Conservation (phyloP, 2,329 filamentous ascomycete genomes). For the Beauveria australis region DNA sequence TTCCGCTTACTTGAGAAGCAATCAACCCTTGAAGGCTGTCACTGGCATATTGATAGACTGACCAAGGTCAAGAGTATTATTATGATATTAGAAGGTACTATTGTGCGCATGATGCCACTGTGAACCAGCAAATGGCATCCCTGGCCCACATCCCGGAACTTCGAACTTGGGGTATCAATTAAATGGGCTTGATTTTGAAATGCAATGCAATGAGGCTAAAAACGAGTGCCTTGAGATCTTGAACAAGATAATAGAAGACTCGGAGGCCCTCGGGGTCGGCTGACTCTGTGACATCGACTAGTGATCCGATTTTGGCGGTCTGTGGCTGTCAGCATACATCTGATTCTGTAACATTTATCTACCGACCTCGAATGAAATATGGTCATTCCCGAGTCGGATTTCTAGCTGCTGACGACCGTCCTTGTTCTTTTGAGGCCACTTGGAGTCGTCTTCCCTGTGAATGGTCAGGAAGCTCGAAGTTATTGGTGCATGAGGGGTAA, state of each 20-base stretch:
- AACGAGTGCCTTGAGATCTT: conserved; percentile 91
- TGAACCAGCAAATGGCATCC: not conserved
- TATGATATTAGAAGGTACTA: not conserved
- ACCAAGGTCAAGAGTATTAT: not conserved
- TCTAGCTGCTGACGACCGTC: conserved; percentile 95
- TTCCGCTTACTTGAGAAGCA: not conserved
- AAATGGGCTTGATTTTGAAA: conserved; percentile 89
- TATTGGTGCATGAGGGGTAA: conserved; percentile 3
- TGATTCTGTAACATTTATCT: not conserved
- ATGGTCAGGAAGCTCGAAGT: not conserved
- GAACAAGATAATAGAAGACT: conserved; percentile 97
- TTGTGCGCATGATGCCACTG: not conserved
- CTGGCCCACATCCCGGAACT: not conserved
- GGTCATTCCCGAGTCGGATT: conserved; percentile 85
- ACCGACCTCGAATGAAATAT: conserved; percentile 91
- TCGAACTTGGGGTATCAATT: conserved; percentile 15
- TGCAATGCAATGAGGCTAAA: conserved; percentile 95
- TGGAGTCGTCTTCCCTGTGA: conserved; percentile 85
- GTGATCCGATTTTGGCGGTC: conserved; percentile 96
- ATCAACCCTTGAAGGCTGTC: not conserved
- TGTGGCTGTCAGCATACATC: conserved; percentile 28
- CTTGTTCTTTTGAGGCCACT: conserved; percentile 99
- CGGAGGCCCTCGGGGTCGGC: conserved; percentile 90
- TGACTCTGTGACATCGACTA: conserved; percentile 94
- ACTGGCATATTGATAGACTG: not conserved